phyloP scores from a whole-genome alignment of 768 basidiomycete species.

The Leucosporidium creatinivorum region DNA sequence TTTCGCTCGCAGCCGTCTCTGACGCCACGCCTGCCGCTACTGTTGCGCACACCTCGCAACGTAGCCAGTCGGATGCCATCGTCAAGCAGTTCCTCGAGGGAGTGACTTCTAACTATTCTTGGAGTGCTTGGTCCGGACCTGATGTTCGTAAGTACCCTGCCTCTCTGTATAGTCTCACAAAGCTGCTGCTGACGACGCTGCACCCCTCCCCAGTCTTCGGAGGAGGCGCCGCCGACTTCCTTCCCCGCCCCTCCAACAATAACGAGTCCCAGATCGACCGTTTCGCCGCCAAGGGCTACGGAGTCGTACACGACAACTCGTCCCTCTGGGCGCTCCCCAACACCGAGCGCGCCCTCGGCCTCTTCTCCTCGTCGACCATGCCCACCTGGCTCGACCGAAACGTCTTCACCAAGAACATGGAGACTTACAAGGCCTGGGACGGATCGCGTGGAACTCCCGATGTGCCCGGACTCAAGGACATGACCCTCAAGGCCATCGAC shows the following conservation, averaged over 20 bases:
- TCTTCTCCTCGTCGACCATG: conserved; percentile 41
- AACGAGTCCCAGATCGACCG: conserved; percentile 35
- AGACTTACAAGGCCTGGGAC: conserved; percentile 5
- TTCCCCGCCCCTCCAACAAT: conserved; percentile 25
- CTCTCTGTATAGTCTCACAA: conserved; percentile 17
- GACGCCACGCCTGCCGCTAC: conserved; percentile 44
- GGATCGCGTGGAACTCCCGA: conserved; percentile 33
- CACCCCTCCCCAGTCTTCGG: conserved; percentile 37
- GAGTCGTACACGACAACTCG: conserved; percentile 40
- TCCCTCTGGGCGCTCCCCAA: conserved; percentile 38
- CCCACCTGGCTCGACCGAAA: conserved; percentile 45
- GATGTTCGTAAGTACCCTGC: conserved; percentile 3
- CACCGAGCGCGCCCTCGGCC: conserved; percentile 40
- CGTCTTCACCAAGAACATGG: conserved; percentile 39
- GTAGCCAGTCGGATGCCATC: conserved; percentile 40
- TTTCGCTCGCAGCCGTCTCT: conserved; percentile 41
- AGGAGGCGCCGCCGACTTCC: conserved; percentile 24
- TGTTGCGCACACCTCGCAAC: conserved; percentile 35
- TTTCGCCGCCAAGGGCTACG: conserved; percentile 38
- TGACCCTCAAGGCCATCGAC: conserved; percentile 45
- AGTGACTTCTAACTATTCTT: conserved; percentile 40
- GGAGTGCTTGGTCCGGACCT: conserved; percentile 40
- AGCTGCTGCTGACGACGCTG: conserved; percentile 30
- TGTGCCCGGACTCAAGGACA: conserved; percentile 44
- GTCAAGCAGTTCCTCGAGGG: conserved; percentile 42